phyloP scores from a whole-genome alignment of 148 eudicot species.

The Rhododendron simsii region DNA sequence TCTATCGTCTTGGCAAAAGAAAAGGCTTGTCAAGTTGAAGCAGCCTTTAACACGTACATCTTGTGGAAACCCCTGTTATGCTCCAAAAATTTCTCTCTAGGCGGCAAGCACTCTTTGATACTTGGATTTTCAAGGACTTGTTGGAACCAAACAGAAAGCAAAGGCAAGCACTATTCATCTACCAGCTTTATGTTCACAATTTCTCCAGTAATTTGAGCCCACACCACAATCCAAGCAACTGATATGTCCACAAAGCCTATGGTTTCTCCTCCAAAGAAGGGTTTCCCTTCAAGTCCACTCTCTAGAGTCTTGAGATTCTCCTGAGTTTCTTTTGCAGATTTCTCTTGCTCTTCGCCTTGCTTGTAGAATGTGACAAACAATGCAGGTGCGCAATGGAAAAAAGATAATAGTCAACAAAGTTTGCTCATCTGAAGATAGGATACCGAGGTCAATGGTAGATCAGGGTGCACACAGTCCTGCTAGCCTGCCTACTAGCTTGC shows the following conservation, averaged over 20 bases:
- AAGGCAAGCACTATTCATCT: slow-evolving; percentile 6
- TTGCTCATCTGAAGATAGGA: background rate
- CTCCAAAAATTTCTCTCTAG: background rate
- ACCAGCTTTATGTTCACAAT: slow-evolving; percentile 2
- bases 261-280: slow-evolving; percentile 14
- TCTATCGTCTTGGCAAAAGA: too few species aligned
- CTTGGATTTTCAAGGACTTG: slow-evolving; percentile 7
- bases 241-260: slow-evolving; percentile 16
- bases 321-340: background rate
- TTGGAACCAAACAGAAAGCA: background rate
- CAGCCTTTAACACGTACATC: background rate
- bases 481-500: too few species aligned
- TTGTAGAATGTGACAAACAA: background rate
- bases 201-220: slow-evolving; percentile 8
- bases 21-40: background rate
- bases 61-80: background rate
- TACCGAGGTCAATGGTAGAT: background rate
- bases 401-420: background rate
- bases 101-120: slow-evolving; percentile 10
- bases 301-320: slow-evolving; percentile 7
- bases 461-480: background rate
- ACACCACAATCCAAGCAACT: slow-evolving; percentile 13
- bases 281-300: slow-evolving; percentile 15
- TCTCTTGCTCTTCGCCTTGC: slow-evolving; percentile 12
- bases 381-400: slow-evolving; percentile 4